Evolutionary conservation across 179 eudicot genomes (phyloP), one percentile per base, ranked within the genome.

Genomic region (Pouteria campechiana): DNA sequence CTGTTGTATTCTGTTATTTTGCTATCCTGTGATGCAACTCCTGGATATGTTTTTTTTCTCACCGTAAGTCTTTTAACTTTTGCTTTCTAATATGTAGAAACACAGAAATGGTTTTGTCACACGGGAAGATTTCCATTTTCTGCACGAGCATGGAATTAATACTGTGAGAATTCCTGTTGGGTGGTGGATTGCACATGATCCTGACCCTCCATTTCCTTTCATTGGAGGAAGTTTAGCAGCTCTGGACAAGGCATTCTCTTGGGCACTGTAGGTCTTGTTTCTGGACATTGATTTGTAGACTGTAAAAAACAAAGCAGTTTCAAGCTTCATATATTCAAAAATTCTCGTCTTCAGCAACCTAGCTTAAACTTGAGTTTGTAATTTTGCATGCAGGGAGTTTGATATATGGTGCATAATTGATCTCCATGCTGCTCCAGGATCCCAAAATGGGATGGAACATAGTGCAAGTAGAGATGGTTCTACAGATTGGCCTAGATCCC

Each of bases 91-190:
- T n/a, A 37, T 67, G 70, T 81, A 84, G 95, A 64, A 48, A 25
- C 95, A 84, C 11, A 60, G 87, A 58, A 70, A 70, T 53, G 65
- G 54, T 48, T 84, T 77, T 48, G 73, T 84, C 73, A 84, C 73
- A 20, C 61, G 55, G 45, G 65, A 68, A 18, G 93, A 81, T 42
- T 84, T 84, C 31, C 17, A 64, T 38, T 81, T 85, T 41, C 47
- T 85, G n/a, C 50, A 68, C 38, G 45, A 32, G 25, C 71, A 78
- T 25, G 81, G 95, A 29, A 75, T 85, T 41, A 85, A 81, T 60
- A 54, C 95, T n/a, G 93, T 85, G 41, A 75, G 95, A 58, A 85
- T 81, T 34, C 93, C 95, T 7, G 87, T 84, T 27, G 95, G 95
- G 28, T 84, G 95, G 92, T 84, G 92, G 95, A 81, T 84, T 51